phyloP scores from a whole-genome alignment of 495 filamentous ascomycete species.

The Penicillium antarcticum region DNA sequence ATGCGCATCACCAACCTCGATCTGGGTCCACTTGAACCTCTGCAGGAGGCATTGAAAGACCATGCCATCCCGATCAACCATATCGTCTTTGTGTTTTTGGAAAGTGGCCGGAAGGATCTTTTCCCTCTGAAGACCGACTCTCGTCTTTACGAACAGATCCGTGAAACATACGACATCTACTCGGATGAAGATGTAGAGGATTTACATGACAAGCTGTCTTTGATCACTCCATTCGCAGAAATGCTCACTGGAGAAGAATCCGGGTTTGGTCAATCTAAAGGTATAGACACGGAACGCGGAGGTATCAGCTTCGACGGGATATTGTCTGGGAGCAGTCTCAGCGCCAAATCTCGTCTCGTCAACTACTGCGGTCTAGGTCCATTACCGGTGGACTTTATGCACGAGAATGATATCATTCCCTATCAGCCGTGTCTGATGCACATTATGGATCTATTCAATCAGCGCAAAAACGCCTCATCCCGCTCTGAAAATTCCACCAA shows the following conservation, averaged over 20 bases:
- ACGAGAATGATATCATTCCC: slow-evolving; percentile 39
- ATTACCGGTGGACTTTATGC: slow-evolving; percentile 43
- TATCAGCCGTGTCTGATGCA: slow-evolving; percentile 48
- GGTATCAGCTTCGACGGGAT: slow-evolving; percentile 42
- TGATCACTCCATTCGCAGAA: slow-evolving; percentile 13
- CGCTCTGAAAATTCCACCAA: slow-evolving; percentile 8
- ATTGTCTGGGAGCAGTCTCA: slow-evolving; percentile 39
- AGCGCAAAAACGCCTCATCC: slow-evolving; percentile 15
- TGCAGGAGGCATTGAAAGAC: slow-evolving; percentile 27
- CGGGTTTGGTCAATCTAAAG: slow-evolving; percentile 19
- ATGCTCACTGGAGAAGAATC: slow-evolving; percentile 34
- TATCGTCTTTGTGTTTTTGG: slow-evolving; percentile 41
- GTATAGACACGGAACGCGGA: slow-evolving; percentile 14
- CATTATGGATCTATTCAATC: slow-evolving; percentile 41
- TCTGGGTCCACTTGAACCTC: slow-evolving; percentile 25
- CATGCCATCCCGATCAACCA: slow-evolving; percentile 36
- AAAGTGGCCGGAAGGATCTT: slow-evolving; percentile 45
- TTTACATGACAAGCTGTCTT: slow-evolving; percentile 21
- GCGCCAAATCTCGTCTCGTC: slow-evolving; percentile 41
- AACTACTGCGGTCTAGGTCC: slow-evolving; percentile 46
- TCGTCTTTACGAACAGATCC: slow-evolving; percentile 36
- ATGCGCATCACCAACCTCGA: slow-evolving; percentile 42
- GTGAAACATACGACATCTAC: slow-evolving; percentile 36
- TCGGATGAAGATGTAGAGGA: slow-evolving; percentile 23
- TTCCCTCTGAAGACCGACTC: slow-evolving; percentile 42